Evolutionary conservation across 306 rosid species (phyloP).

Genomic region (Cucumis cinereus): DNA sequence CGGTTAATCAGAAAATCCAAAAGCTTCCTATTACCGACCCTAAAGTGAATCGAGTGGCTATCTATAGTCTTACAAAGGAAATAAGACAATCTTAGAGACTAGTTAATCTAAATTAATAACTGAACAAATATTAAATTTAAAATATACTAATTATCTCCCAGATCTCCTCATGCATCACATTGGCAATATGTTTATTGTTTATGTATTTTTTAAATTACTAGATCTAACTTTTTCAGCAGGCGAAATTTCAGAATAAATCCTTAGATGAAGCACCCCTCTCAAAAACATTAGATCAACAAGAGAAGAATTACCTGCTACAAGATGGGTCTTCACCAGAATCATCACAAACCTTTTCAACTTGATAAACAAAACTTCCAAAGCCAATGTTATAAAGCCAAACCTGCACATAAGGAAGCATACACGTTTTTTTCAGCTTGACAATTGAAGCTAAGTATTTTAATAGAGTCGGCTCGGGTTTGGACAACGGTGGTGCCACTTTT

Average conservation of each 20-base stretch:
- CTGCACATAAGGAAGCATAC: conserved; percentile 22
- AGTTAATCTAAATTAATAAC: too few species aligned
- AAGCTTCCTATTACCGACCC: too few species aligned
- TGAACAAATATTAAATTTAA: too few species aligned
- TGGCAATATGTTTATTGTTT: conserved; percentile 4
- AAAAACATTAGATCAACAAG: background rate
- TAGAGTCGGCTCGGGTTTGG: background rate
- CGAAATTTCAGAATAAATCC: background rate
- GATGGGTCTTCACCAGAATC: conserved; percentile 82
- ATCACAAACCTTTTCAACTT: conserved; percentile 72
- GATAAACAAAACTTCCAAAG: conserved; percentile 57
- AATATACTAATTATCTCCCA: too few species aligned
- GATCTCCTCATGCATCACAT: conserved; percentile 14
- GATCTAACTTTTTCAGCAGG: background rate
- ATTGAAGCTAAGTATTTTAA: background rate
- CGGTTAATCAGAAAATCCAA: too few species aligned
- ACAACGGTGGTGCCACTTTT: background rate
- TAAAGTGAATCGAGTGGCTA: too few species aligned
- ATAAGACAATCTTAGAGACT: too few species aligned
- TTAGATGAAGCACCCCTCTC: background rate
- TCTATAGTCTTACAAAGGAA: too few species aligned
- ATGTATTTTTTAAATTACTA: background rate
- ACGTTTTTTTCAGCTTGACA: background rate
- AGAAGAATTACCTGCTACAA: conserved; percentile 71
- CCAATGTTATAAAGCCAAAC: conserved; percentile 85